phyloP scores from a whole-genome alignment of 768 basidiomycete species.

The Serpula lacrymans region DNA sequence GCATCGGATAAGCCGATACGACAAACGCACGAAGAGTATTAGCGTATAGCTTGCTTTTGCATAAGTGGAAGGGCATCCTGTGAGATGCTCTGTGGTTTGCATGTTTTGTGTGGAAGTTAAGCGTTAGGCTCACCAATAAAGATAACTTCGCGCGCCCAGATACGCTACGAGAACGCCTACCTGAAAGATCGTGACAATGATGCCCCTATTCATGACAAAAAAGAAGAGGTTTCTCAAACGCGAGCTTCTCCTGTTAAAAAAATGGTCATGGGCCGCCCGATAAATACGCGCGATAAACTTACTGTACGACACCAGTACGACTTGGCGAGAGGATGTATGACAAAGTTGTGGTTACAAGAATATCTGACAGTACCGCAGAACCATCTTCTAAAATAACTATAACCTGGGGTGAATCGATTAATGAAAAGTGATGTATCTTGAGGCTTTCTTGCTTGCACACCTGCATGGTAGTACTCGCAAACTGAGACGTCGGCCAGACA shows the following conservation, averaged over 20 bases:
- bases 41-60: background rate
- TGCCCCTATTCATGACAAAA: background rate
- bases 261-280: no score
- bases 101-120: background rate
- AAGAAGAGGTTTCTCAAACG: background rate
- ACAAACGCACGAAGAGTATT: background rate
- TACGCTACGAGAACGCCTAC: background rate
- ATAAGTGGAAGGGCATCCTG: background rate
- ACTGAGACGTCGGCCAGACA: no score
- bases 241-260: background rate
- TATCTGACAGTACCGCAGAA: background rate
- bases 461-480: no score
- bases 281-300: background rate
- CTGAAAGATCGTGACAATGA: background rate
- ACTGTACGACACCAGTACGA: background rate
- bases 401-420: no score
- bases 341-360: background rate
- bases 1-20: background rate
- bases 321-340: background rate
- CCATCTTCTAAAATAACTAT: slow-evolving; percentile 4
- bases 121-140: background rate
- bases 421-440: no score
- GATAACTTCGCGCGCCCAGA: background rate
- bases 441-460: no score
- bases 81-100: background rate